These are phyloP conservation scores for Theileria sp. DNA, from an alignment of 169 alveolate species.

Conservation along the genomic window DNA sequence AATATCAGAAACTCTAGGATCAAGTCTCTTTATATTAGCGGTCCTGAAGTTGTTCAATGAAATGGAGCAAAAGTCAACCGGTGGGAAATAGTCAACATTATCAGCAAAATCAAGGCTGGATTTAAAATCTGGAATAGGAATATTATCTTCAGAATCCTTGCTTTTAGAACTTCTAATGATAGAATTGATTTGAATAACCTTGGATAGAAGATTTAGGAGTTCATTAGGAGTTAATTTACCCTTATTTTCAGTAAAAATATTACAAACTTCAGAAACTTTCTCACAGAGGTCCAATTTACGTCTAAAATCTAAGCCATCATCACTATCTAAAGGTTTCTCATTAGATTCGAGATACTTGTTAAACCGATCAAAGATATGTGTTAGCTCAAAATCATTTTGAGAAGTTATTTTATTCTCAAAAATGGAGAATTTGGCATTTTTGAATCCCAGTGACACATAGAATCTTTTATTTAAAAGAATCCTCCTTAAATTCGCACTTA, in stretches of 20 bases:
- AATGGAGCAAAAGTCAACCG: slow-evolving; percentile 3
- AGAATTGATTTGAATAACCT: slow-evolving; percentile 23
- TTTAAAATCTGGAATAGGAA: neutral
- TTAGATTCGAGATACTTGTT: neutral
- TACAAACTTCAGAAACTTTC: slow-evolving; percentile 45
- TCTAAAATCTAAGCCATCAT: neutral
- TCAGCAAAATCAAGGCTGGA: neutral
- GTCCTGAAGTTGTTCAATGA: neutral
- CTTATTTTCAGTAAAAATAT: slow-evolving; percentile 13
- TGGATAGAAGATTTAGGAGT: slow-evolving; percentile 36
- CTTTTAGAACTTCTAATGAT: neutral
- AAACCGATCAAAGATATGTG: neutral
- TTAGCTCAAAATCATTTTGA: neutral
- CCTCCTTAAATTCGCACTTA: neutral
- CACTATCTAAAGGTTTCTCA: neutral
- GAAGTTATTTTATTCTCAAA: neutral
- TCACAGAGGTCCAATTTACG: slow-evolving; percentile 6
- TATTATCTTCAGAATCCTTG: slow-evolving; percentile 7
- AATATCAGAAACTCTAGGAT: slow-evolving; percentile 33
- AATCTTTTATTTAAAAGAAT: neutral
- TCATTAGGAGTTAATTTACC: slow-evolving; percentile 22
- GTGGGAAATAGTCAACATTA: neutral
- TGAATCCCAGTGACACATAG: neutral
- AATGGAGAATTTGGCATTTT: neutral
- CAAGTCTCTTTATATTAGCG: slow-evolving; percentile 23